A percentile compares a stretch with the other conserved stretches of the same genome.
phyloP scores from a whole-genome alignment of 1,284 basidiomycete species.

The Marasmius tenuissimus region DNA sequence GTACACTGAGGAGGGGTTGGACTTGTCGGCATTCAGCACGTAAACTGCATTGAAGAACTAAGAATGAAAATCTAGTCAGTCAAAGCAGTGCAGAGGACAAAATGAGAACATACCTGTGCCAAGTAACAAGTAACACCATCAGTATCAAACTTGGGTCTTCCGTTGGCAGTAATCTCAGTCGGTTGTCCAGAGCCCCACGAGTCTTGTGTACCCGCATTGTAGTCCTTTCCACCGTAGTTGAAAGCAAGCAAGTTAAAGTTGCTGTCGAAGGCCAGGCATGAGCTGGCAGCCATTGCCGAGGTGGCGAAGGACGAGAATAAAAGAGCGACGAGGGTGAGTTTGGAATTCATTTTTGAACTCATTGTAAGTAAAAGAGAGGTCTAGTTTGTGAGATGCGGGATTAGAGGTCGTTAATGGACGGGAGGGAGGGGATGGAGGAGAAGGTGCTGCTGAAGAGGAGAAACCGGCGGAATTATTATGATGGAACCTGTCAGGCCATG shows the following conservation, averaged over 20 bases:
- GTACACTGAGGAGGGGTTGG: conserved; percentile 62
- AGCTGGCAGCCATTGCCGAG: conserved; percentile 39
- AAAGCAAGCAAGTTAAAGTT: conserved; percentile 74
- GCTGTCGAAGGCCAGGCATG: conserved; percentile 70
- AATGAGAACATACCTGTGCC: conserved; percentile 46
- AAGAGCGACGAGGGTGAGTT: conserved; percentile 57
- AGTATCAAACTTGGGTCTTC: conserved; percentile 76
- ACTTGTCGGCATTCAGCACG: conserved; percentile 71
- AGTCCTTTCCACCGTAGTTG: conserved; percentile 74
- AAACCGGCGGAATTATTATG: no score
- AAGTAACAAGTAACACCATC: conserved; percentile 71
- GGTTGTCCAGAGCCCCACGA: conserved; percentile 62
- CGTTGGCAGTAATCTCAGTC: conserved; percentile 62
- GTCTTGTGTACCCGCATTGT: conserved; percentile 63
- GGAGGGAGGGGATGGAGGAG: no score
- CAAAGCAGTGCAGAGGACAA: not conserved
- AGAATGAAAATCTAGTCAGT: conserved; percentile 1
- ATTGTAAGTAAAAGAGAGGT: not conserved
- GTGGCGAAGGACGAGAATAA: conserved; percentile 44
- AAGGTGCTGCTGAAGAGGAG: no score
- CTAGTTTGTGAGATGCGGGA: not conserved
- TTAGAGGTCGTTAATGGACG: no score
- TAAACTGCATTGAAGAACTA: conserved; percentile 80
- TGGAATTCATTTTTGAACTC: not conserved
- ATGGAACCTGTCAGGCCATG: no score